Evolutionary conservation across 1,139 yeast species (phyloP), one percentile per base, ranked within the genome.

Genomic region (Petasospora fabianii): DNA sequence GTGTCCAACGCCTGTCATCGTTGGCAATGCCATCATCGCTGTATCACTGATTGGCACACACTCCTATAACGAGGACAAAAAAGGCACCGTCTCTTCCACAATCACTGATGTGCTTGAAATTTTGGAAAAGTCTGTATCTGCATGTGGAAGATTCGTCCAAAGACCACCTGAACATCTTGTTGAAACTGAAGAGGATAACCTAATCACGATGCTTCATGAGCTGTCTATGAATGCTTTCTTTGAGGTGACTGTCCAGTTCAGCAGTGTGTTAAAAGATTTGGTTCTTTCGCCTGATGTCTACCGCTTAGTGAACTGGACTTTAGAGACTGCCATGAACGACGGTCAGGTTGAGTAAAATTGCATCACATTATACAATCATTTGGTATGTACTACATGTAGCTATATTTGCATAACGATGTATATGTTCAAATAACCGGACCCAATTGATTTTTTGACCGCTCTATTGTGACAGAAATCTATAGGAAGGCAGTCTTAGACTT

Each of bases 231-330:
- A 69, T 46, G 80, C 80, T 39, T 82, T 81, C 54, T 75, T 76
- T 55, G 78, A 77, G 46, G 68, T 82, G 32, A 81, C 84, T 34
- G 62, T 81, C 35, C 73, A 73, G 48, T 82, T 79, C 55, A 80
- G 80, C 54, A 72, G 69, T 38, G 69, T 77, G 40, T 62, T 83
- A 47, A 79, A 79, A 55, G 88, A 81, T 51, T 71, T 82, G 47
- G 70, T 76, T 26, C 64, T 83, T 36, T 71, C 75, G 41, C 75
- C 81, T 7, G 75, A 77, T 41, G 83, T 82, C 11, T 77, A 77
- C 50, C 76, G 75, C 48, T 65, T 82, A 49, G 86, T 87, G 19
- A 80, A 80, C 53, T 76, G 85, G 80, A 83, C 82, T 16, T 70
- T 80, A 39, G 87, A 81, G 51, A 73, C 72, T 32, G 82, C 81